phyloP scores from a whole-genome alignment of 345 rosid species.

The Ricinus communis region DNA sequence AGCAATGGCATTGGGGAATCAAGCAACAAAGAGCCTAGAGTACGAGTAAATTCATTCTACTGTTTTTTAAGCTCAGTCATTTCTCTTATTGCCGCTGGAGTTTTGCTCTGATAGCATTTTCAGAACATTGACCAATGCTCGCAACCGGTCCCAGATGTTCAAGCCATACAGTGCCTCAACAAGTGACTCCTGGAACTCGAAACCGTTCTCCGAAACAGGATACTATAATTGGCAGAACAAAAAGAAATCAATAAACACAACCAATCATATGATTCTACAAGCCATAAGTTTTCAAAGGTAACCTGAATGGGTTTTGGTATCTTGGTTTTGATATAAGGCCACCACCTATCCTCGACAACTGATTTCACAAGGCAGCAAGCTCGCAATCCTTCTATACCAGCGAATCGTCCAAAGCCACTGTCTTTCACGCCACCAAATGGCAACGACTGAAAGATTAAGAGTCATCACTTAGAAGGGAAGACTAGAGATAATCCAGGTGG shows the following conservation, averaged over 20 bases:
- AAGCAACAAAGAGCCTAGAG: background rate
- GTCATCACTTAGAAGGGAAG: background rate
- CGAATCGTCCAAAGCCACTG: constrained; percentile 96
- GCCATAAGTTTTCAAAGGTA: constrained; percentile 4
- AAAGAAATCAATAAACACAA: background rate
- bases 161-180: constrained; percentile 83
- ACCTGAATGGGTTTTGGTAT: constrained; percentile 97
- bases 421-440: constrained; percentile 97
- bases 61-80: constrained; percentile 38
- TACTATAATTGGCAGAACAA: constrained; percentile 43
- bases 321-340: constrained; percentile 88
- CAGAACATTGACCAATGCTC: constrained; percentile 69
- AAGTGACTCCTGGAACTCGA: constrained; percentile 81
- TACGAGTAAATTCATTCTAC: background rate
- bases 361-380: constrained; percentile 95
- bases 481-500: background rate
- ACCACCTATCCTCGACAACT: constrained; percentile 93
- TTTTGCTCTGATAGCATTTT: constrained; percentile 71
- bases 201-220: constrained; percentile 82
- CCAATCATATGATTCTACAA: background rate
- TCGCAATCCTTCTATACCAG: constrained; percentile 89
- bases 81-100: constrained; percentile 35
- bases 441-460: constrained; percentile 59
- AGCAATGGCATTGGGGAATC: background rate
- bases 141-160: constrained; percentile 83